Base-by-base conservation (phyloP, 768 basidiomycete species). In the Psilocybe subaeruginosa region DNA sequence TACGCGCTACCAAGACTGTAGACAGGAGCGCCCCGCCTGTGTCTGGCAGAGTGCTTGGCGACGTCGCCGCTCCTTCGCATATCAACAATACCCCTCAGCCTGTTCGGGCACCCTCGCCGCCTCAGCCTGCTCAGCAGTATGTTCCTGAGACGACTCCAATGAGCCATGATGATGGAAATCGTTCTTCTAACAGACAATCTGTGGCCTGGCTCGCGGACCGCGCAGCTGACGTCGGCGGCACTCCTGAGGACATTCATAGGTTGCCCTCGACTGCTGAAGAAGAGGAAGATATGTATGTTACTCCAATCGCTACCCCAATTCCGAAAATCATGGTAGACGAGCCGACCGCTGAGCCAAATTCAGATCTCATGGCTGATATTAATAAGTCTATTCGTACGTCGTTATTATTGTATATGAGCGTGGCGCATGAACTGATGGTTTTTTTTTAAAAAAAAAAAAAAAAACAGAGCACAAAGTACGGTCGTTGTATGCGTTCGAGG, bases 181-280 rank as follows among this genome's bases (percentile, higher is more conserved):
- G 64, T 50, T 69, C 81, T 35, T 81, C 75, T 57, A 84, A 90
- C 67, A 80, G 88, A 61, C 90, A 95, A 73, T 90, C 89, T 6
- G 90, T 97, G 3, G 95, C 94, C 68, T 99, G 96, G 96, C 95
- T 93, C 70, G 84, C 88, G 54, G 90, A 89, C 33, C 80, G 97
- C 11, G 95, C 96, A 11, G 91, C 90, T 41, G 89, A 97, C 76
- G 77, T 77, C 39, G 82, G 80, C 37, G 69, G 51, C 31, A 61
- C 67, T 30, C 60, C 64, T 45, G 67, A 65, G 19, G 69, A 69
- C 48, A 68, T 77, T 31, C 77, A 74, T 55, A 76, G 72, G 50
- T 70, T 89, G 65, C 82, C 87, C 37, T 74, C 83, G 27, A 88
- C 82, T 43, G 73, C 63, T 5, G 87, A 88, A 61, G 86, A 86